phyloP scores from a whole-genome alignment of 192 early-diverging fungal species.

The Spizellomyces sp. region DNA sequence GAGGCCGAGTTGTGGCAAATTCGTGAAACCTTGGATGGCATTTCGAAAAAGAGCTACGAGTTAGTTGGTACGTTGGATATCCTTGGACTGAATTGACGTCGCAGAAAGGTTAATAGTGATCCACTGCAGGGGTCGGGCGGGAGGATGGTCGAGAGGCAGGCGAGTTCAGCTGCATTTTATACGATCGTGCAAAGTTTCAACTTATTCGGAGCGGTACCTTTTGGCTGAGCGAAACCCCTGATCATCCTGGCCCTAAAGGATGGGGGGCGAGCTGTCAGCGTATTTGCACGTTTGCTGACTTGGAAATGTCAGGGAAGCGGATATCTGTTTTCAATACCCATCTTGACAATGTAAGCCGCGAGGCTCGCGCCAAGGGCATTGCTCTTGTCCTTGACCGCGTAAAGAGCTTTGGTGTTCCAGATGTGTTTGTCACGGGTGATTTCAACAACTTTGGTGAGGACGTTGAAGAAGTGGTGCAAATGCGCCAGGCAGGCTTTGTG shows the following conservation, averaged over 20 bases:
- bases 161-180: conserved; percentile 7
- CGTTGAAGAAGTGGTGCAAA: neutral
- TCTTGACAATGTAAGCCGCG: conserved; percentile 1
- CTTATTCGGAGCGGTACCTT: conserved; percentile 6
- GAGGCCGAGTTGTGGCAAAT: conserved; percentile 17
- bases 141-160: conserved; percentile 1
- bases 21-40: neutral
- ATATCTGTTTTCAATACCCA: conserved; percentile 9
- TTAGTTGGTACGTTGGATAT: conserved; percentile 2
- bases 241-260: neutral
- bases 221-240: neutral
- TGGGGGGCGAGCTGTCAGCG: conserved; percentile 3
- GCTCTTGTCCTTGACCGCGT: conserved; percentile 8
- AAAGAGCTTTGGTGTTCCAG: neutral
- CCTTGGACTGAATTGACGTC: neutral
- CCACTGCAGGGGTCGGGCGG: conserved; percentile 1
- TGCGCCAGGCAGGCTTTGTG: conserved; percentile 3
- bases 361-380: conserved; percentile 3
- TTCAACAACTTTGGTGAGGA: neutral
- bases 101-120: too few relatives aligned
- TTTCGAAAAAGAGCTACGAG: neutral
- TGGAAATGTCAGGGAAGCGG: neutral
- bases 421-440: conserved; percentile 1
- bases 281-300: conserved; percentile 8
- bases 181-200: neutral